Conservation (phyloP, 176 grass and related monocot species). For the Lolium rigidum region DNA sequence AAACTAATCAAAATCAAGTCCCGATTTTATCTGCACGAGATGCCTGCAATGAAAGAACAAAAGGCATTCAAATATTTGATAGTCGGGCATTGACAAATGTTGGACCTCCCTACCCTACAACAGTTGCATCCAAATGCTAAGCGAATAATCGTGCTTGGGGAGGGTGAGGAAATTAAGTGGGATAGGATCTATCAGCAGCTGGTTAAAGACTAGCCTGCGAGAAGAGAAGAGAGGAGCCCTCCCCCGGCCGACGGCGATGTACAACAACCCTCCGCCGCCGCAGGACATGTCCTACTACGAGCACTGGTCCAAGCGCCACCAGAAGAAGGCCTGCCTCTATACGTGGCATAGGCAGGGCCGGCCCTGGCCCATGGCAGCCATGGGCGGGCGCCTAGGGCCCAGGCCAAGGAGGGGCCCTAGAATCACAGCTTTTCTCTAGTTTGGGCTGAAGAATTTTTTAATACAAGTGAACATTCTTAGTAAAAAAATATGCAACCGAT, state of each 20-base stretch:
- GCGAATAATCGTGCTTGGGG: not conserved
- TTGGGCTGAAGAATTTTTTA: no score
- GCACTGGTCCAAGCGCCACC: constrained; percentile 54
- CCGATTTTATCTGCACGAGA: no score
- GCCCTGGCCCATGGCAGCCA: no score
- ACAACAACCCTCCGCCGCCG: constrained; percentile 51
- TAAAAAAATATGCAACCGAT: no score
- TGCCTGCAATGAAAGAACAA: no score
- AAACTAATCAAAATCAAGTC: no score
- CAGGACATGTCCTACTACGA: constrained; percentile 68
- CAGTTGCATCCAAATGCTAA: not conserved
- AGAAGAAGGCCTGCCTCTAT: constrained; percentile 75
- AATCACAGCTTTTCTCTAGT: no score
- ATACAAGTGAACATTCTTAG: no score
- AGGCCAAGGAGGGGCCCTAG: no score
- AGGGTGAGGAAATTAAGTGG: not conserved
- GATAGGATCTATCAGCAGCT: no score
- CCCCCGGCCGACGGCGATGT: constrained; percentile 36
- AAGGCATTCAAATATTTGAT: not conserved
- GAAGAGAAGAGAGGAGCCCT: not conserved
- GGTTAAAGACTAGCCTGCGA: not conserved
- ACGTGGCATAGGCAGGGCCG: constrained; percentile 51
- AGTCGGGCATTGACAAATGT: constrained; percentile 15
- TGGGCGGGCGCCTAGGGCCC: no score
- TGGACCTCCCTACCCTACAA: not conserved